Evolutionary conservation across 2,329 filamentous ascomycete species (phyloP).

Genomic region (Delphinella strobiligena): DNA sequence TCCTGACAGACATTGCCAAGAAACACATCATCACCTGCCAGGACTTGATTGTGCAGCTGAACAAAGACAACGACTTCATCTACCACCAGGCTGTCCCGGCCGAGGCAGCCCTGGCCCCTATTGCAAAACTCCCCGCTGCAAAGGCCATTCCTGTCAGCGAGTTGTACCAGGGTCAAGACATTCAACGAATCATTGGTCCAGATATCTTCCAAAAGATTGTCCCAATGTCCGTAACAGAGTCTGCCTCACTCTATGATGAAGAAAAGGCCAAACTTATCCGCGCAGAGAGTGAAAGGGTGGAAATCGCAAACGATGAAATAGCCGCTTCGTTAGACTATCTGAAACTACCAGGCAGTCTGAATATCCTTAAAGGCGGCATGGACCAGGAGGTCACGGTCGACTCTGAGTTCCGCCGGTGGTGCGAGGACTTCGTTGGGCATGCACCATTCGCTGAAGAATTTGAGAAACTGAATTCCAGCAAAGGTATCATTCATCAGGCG

Average conservation of each 20-base stretch:
- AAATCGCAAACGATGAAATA: conserved; percentile 90
- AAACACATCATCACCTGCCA: conserved; percentile 70
- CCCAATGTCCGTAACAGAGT: conserved; percentile 90
- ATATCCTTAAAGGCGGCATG: conserved; percentile 84
- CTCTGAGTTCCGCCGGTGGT: conserved; percentile 88
- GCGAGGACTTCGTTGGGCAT: conserved; percentile 79
- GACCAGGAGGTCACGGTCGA: conserved; percentile 82
- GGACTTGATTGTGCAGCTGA: conserved; percentile 62
- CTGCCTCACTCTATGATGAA: conserved; percentile 92
- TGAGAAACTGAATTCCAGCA: conserved; percentile 65
- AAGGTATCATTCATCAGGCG: conserved; percentile 57
- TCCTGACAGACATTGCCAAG: conserved; percentile 70
- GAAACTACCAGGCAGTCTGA: conserved; percentile 75
- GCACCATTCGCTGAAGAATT: conserved; percentile 69
- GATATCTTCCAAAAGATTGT: conserved; percentile 97
- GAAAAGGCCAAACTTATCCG: conserved; percentile 94
- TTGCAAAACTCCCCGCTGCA: conserved; percentile 84
- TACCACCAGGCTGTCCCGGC: conserved; percentile 88
- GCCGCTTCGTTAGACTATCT: conserved; percentile 89
- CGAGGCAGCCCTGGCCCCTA: conserved; percentile 67
- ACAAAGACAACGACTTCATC: conserved; percentile 95
- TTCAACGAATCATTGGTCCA: conserved; percentile 89
- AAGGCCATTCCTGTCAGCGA: conserved; percentile 97
- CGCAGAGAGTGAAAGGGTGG: conserved; percentile 86
- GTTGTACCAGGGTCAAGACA: conserved; percentile 92